Evolutionary conservation across 805 yeast species (phyloP), one percentile per base, ranked within the genome.

Genomic region (Hyphopichia homilentoma): DNA sequence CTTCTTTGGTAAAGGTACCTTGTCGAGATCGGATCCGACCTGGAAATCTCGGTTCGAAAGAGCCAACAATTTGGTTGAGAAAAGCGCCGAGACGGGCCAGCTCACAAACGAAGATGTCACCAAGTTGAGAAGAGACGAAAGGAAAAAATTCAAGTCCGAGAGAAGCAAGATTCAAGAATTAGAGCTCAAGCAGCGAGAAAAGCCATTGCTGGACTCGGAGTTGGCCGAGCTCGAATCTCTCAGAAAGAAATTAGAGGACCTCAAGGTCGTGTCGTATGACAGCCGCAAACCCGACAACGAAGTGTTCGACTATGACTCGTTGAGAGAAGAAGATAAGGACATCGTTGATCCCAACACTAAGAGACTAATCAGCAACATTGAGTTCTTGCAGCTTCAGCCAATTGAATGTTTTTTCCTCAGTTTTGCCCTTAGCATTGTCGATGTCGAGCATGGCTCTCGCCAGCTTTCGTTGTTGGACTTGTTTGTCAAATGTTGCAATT

Each of bases 21-120:
- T 88, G 27, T 84, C 96, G 21, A 68, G 98, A 41, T 83, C 95
- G 36, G 97, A 93, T 51, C 96, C 98, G 0, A 77, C 96, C 0
- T 93, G 97, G 97, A 57, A 52, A 27, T 66, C 64, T n/a, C 68
- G 97, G 33, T 77, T 86, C 1, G 57, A 35, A 22, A 65, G 79
- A 29, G 56, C 86, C 25, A 58, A 84, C 16, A 70, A 73, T 9
- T 48, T 75, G 23, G 70, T 55, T 16, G 69, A 30, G 50, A 36
- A 39, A 29, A 21, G 21, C 36, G 16, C 32, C 30, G 27, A 38
- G 16, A 21, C 22, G 8, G 16, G 16, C 2, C 54, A 35, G 28
- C 47, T 61, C 13, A 66, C 81, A 14, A 68, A 78, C 39, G 98
- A 93, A 59, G 95, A 86, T 39, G 57, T 90, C 19, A 89, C 96